Base-by-base conservation (phyloP, 139 green algal species). In the Chlamydomonas sp. region DNA sequence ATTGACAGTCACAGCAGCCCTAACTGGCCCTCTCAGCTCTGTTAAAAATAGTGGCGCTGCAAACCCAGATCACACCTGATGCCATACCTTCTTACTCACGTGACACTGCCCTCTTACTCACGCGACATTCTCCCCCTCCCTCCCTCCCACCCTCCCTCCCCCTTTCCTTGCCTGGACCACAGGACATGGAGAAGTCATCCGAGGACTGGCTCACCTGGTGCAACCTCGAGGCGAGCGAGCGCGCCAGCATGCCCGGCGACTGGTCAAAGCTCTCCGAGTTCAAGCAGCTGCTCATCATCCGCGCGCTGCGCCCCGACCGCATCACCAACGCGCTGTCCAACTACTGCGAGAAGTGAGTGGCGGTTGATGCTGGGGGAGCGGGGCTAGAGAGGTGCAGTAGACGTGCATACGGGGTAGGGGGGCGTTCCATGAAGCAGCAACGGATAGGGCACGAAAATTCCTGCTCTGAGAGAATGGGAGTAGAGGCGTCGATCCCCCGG, bases 171-270 rank as follows among this genome's bases (percentile, higher is more conserved):
- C n/a, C n/a, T n/a, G n/a, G n/a, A n/a, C n/a, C n/a, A n/a, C n/a
- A n/a, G n/a, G 87, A 92, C 69, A 89, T 95, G 77, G 89, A 95
- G 76, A 95, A 95, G 81, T 85, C 79, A 65, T 84, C 67, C 35
- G 87, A 92, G 60, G 83, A 91, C 62, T 95, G 89, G 89, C 76
- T 78, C 72, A 80, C 79, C 60, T 95, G 86, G 87, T 90, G 81
- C 76, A 48, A 69, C n/a, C 71, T 84, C 16, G 87, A 92, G 76
- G 74, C 79, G 3, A 67, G 75, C 8, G 89, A 92, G 81, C 80
- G 78, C 20, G 76, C 72, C 3, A 38, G 70, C 29, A 90, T 93
- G 83, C 85, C 88, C 2, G 87, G 87, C 29, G 89, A 95, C 28
- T 95, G 89, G 87, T 43, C 67, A 58, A 85, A 87, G 58, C 72